These are phyloP conservation scores for Fraxinus cuspidata DNA, from an alignment of 257 asterid species.

Conservation along the genomic window DNA sequence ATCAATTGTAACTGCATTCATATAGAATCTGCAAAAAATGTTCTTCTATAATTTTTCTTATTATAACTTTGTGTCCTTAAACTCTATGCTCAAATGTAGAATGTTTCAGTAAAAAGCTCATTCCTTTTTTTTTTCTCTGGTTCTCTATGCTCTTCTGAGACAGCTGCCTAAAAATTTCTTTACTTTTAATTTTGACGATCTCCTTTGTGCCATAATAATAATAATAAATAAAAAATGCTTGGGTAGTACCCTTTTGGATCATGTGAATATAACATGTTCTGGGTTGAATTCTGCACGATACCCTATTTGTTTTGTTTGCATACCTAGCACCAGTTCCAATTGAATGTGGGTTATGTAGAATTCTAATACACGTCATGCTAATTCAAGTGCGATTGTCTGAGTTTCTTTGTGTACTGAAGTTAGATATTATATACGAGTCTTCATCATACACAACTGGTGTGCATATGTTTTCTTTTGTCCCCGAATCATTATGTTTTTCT, in stretches of 20 bases:
- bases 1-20: not conserved
- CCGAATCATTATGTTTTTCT: not conserved
- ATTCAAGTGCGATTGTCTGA: not conserved
- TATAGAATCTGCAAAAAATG: not conserved
- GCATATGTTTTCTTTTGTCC: conserved; percentile 6
- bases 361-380: not conserved
- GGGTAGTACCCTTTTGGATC: not conserved
- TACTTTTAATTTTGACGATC: not conserved
- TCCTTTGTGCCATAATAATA: not conserved
- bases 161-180: not conserved
- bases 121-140: not conserved
- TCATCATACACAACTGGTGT: not conserved
- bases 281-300: not conserved
- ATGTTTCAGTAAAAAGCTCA: not conserved
- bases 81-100: not conserved
- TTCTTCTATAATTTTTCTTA: not conserved
- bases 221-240: no score
- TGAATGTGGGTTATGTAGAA: not conserved
- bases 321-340: not conserved
- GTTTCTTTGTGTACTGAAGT: not conserved
- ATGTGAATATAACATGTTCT: not conserved
- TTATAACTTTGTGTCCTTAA: no score
- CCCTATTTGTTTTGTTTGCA: not conserved
- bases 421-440: not conserved
- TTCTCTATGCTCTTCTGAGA: not conserved